Evolutionary conservation across 1,139 yeast species (phyloP), one percentile per base, ranked within the genome.

Genomic region (Yamadazyma sp.): DNA sequence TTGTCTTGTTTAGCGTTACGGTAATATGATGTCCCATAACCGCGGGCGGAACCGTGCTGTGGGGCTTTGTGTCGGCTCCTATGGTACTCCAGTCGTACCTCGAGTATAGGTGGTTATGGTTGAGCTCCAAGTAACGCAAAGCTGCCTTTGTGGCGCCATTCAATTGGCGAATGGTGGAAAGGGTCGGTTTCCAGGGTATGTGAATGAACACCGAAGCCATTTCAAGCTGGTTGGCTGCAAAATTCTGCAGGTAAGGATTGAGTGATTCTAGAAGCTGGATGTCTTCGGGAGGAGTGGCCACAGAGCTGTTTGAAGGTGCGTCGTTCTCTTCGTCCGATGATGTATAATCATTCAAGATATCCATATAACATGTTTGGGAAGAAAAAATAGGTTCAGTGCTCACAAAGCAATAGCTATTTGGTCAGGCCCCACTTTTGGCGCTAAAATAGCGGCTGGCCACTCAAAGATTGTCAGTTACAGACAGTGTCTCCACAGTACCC

Each of bases 111-210:
- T 33, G 30, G 16, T 26, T 9, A 16, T 47, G 39, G 4, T 39
- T 33, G 5, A 25, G 17, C 27, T 43, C 36, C 16, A 49, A 3
- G 26, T 31, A 31, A n/a, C 32, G 23, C n/a, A 44, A 14, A 14
- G 40, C 44, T 7, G 16, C 10, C n/a, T 17, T 28, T 15, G 49
- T 20, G 14, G 37, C 17, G 1, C 14, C 22, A n/a, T 43, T 38
- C 2, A 50, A 15, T 11, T 25, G 28, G 8, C 34, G 16, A 8
- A 37, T 6, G 1, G 40, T 33, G 2, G 35, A 9, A 17, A 27
- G 26, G 1, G 40, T 20, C 2, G 53, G 53, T 31, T 31, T 46
- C 51, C 50, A 48, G 2, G 51, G 47, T 2, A 49, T 34, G 20
- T 34, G 37, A 6, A 46, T 8, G 30, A 35, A 50, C 2, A 45